Conservation (phyloP, 1,284 basidiomycete genomes). For the Malassezia pachydermatis region DNA sequence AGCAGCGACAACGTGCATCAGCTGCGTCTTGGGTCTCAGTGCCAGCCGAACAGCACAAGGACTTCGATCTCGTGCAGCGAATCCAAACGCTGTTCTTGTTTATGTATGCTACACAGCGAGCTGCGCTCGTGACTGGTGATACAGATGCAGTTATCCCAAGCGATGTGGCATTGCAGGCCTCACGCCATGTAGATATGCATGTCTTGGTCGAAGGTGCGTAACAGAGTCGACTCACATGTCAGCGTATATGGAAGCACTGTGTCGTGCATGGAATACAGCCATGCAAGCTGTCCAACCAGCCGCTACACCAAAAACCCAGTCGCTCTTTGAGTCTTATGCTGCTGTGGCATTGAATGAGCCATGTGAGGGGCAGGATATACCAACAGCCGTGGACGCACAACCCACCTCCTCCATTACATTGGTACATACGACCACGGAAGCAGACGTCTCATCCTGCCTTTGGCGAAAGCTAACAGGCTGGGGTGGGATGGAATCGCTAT, state of each 20-base stretch:
- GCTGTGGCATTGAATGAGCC: neutral
- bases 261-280: too few relatives aligned
- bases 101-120: slow-evolving; percentile 2
- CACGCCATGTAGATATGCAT: slow-evolving; percentile 1
- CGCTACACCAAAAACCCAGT: too few relatives aligned
- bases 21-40: too few relatives aligned
- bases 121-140: slow-evolving; percentile 11
- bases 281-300: too few relatives aligned
- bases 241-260: too few relatives aligned
- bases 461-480: slow-evolving; percentile 1
- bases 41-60: neutral
- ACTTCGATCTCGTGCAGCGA: slow-evolving; percentile 4
- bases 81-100: slow-evolving; percentile 9
- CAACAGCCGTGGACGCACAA: too few relatives aligned
- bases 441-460: slow-evolving; percentile 4
- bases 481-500: slow-evolving; percentile 7
- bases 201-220: slow-evolving; percentile 4
- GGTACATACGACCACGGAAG: slow-evolving; percentile 5
- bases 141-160: slow-evolving; percentile 1
- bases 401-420: slow-evolving; percentile 10
- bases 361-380: too few relatives aligned
- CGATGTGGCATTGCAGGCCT: slow-evolving; percentile 3
- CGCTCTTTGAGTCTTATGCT: slow-evolving; percentile 11
- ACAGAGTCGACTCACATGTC: too few relatives aligned
- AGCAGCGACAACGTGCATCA: neutral